phyloP scores from a whole-genome alignment of 2,329 filamentous ascomycete species.

The Paecilomyces variotii region DNA sequence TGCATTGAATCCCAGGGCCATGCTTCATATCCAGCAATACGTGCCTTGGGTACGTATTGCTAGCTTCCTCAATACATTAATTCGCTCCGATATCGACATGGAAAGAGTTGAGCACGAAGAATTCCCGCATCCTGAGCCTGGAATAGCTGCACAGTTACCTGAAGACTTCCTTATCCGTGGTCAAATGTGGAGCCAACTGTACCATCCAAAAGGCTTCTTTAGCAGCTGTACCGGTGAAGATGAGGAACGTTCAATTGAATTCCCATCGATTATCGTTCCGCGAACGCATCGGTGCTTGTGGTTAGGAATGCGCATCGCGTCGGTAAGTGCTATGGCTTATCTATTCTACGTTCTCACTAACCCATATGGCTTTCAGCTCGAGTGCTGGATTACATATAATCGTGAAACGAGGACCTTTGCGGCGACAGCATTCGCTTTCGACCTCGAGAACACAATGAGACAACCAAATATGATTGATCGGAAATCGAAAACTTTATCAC shows the following conservation, averaged over 20 bases:
- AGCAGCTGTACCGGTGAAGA: slow-evolving; percentile 42
- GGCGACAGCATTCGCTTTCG: slow-evolving; percentile 21
- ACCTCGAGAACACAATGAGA: slow-evolving; percentile 12
- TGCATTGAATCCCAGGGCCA: slow-evolving; percentile 27
- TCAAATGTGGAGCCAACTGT: slow-evolving; percentile 43
- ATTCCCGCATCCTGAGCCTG: slow-evolving; percentile 37
- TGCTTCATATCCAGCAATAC: slow-evolving; percentile 32
- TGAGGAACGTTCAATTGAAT: slow-evolving; percentile 46
- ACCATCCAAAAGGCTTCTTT: slow-evolving; percentile 47
- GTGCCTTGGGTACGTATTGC: slow-evolving; percentile 46
- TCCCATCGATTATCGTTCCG: slow-evolving; percentile 40
- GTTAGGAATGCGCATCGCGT: slow-evolving; percentile 37
- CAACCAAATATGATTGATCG: not conserved
- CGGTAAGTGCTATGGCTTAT: slow-evolving; percentile 22
- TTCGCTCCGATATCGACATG: slow-evolving; percentile 29
- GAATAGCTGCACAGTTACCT: slow-evolving; percentile 41
- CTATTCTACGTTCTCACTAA: not conserved
- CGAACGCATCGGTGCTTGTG: slow-evolving; percentile 47
- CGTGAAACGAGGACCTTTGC: slow-evolving; percentile 20
- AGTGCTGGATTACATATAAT: slow-evolving; percentile 35
- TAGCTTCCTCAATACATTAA: slow-evolving; percentile 47
- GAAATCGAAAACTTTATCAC: not conserved
- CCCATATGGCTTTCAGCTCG: slow-evolving; percentile 17
- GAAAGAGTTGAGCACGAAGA: slow-evolving; percentile 26
- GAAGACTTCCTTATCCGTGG: slow-evolving; percentile 54